phyloP scores from a whole-genome alignment of 2,329 filamentous ascomycete genomes.

The Penicillium sclerotiorum region DNA sequence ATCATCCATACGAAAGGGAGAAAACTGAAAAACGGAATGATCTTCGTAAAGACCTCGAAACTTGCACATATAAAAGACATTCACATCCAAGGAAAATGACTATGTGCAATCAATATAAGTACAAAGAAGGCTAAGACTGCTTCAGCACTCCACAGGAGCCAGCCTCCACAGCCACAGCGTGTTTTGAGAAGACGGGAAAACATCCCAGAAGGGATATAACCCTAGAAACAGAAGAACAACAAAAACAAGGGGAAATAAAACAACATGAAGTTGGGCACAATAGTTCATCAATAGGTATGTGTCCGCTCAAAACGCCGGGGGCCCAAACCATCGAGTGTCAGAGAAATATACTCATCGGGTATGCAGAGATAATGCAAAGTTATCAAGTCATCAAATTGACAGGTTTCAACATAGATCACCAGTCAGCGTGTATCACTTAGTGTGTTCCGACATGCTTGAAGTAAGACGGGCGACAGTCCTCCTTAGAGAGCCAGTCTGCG shows the following conservation, averaged over 20 bases:
- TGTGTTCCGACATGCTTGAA: constrained; percentile 91
- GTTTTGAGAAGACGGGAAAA: constrained; percentile 17
- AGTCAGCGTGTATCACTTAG: constrained; percentile 45
- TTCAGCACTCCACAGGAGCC: constrained; percentile 14
- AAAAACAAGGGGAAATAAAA: constrained; percentile 11
- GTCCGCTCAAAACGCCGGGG: constrained; percentile 31
- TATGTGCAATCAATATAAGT: constrained; percentile 31
- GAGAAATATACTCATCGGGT: constrained; percentile 27
- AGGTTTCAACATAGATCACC: constrained; percentile 11
- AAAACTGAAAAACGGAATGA: neutral
- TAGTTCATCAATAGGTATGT: constrained; percentile 27
- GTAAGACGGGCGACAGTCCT: constrained; percentile 95
- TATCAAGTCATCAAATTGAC: constrained; percentile 23
- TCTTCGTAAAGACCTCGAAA: neutral
- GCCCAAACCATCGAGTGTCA: constrained; percentile 22
- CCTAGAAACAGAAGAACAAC: constrained; percentile 1
- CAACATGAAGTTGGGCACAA: constrained; percentile 16
- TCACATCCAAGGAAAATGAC: constrained; percentile 12
- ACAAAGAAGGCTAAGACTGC: constrained; percentile 29
- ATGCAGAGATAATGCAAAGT: constrained; percentile 27
- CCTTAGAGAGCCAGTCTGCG: constrained; percentile 78
- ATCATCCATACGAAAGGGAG: neutral
- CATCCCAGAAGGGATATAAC: constrained; percentile 6
- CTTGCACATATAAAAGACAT: neutral
- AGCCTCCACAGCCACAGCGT: constrained; percentile 17